Evolutionary conservation across 108 stramenopile species (phyloP).

Genomic region (Cyclotella atomus): DNA sequence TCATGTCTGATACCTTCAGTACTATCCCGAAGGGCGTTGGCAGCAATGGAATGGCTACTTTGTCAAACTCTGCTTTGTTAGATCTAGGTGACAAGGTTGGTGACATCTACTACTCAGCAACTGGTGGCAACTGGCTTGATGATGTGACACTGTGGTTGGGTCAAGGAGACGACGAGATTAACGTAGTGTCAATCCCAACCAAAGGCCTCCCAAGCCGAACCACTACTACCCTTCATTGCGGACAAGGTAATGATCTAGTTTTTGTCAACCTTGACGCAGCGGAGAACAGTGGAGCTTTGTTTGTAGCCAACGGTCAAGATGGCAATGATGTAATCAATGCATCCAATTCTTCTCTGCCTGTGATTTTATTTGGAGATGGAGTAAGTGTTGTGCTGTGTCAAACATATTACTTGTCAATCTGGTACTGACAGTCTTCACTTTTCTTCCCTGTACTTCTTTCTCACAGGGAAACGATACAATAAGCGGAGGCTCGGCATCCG

Average conservation of each 20-base stretch:
- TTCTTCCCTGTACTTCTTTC: too few relatives aligned
- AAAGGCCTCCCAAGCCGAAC: background rate
- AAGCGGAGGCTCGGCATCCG: too few relatives aligned
- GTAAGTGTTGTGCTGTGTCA: background rate
- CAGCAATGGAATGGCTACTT: conserved; percentile 15
- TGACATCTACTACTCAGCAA: conserved; percentile 37
- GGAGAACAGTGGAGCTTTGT: conserved; percentile 14
- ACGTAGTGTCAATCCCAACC: conserved; percentile 22
- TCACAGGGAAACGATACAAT: too few relatives aligned
- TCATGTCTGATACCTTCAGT: conserved; percentile 42
- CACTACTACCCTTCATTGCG: background rate
- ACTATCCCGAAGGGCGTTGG: conserved; percentile 18
- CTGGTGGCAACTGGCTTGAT: conserved; percentile 36
- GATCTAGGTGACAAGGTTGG: conserved; percentile 14
- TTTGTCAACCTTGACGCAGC: conserved; percentile 16
- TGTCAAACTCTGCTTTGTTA: background rate
- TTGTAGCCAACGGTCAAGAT: conserved; percentile 45
- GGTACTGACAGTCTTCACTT: too few relatives aligned
- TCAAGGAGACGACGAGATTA: conserved; percentile 20
- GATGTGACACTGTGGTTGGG: conserved; percentile 46
- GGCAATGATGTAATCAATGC: conserved; percentile 34
- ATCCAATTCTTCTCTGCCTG: conserved; percentile 23
- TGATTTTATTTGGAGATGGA: conserved; percentile 48
- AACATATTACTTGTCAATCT: too few relatives aligned
- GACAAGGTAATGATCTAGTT: background rate